Conservation (phyloP, 1,284 basidiomycete species). For the Sporisorium reilianum region DNA sequence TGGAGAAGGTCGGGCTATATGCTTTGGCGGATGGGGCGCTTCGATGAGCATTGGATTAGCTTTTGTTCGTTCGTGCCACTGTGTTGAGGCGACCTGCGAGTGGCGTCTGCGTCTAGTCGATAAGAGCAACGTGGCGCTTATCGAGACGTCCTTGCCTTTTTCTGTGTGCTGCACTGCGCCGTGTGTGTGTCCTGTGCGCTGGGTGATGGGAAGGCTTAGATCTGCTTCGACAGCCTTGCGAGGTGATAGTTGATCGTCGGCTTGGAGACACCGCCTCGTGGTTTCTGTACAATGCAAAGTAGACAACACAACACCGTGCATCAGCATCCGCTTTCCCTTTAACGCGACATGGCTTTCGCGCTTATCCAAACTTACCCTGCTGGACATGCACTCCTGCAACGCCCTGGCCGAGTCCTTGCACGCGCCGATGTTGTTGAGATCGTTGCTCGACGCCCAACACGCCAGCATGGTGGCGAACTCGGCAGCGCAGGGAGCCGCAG, state of each 20-base stretch:
- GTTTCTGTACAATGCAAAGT: conserved; percentile 23
- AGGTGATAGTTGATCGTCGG: conserved; percentile 69
- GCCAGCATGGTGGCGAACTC: conserved; percentile 86
- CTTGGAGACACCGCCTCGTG: conserved; percentile 46
- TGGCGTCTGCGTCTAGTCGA: background rate
- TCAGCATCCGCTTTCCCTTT: background rate
- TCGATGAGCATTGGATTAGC: background rate
- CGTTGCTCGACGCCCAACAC: conserved; percentile 88
- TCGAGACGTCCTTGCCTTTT: background rate
- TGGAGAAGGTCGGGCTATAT: background rate
- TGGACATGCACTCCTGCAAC: conserved; percentile 87
- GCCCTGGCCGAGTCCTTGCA: conserved; percentile 79
- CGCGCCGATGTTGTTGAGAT: conserved; percentile 75
- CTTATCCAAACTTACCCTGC: conserved; percentile 75
- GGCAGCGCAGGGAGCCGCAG: conserved; percentile 77
- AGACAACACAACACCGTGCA: background rate
- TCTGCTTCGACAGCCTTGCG: conserved; percentile 63
- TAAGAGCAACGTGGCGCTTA: background rate
- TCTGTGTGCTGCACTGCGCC: background rate
- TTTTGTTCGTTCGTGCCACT: background rate
- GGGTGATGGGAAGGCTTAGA: conserved; percentile 19
- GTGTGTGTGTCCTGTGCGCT: background rate
- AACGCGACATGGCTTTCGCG: background rate
- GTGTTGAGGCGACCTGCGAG: background rate
- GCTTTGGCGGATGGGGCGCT: background rate